phyloP scores from a whole-genome alignment of 345 rosid species.

The Raphanus raphanistrum region DNA sequence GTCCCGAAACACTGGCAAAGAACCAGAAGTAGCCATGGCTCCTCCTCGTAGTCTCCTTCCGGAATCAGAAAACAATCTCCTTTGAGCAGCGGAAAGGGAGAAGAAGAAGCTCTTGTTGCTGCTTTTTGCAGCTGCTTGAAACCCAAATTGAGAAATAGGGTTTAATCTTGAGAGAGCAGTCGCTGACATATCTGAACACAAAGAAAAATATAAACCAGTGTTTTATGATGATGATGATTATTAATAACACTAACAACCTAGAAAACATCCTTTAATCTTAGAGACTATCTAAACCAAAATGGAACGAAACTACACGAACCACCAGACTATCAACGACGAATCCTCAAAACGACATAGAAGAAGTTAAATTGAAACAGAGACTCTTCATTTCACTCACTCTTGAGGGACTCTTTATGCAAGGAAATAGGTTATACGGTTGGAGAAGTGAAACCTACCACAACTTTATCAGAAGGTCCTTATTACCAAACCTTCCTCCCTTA shows the following conservation, averaged over 20 bases:
- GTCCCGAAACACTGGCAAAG: slow-evolving; percentile 68
- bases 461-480: background rate
- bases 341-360: too few relatives aligned
- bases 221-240: background rate
- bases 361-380: background rate
- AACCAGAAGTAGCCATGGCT: slow-evolving; percentile 70
- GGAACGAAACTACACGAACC: background rate
- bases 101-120: slow-evolving; percentile 23
- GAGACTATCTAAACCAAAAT: background rate
- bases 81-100: slow-evolving; percentile 10
- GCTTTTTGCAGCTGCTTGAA: slow-evolving; percentile 33
- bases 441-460: background rate
- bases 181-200: slow-evolving; percentile 54
- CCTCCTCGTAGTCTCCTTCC: slow-evolving; percentile 23
- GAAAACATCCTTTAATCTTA: background rate
- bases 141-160: slow-evolving; percentile 45
- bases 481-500: background rate
- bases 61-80: slow-evolving; percentile 32
- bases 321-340: background rate
- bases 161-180: slow-evolving; percentile 51
- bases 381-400: background rate
- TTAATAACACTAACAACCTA: background rate
- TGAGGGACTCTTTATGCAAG: background rate
- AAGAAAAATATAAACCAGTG: too few relatives aligned
- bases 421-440: background rate